Evolutionary conservation across 75 land plant species (phyloP).

Genomic region (Cunninghamia lanceolata): DNA sequence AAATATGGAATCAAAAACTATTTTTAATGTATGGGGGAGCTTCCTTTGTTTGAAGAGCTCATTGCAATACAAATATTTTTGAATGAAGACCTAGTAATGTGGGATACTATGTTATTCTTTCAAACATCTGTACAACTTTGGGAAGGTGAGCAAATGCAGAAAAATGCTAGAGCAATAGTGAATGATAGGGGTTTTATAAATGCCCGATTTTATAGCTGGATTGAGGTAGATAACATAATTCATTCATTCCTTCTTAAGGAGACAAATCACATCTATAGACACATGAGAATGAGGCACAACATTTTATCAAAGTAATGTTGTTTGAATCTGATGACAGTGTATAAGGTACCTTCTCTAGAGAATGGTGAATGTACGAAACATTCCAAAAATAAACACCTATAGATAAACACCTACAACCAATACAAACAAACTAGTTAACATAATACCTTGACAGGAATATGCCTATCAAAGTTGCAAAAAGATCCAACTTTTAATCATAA

Average conservation of each 20-base stretch:
- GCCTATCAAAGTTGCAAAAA: too few relatives aligned
- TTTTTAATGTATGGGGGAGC: conserved; percentile 12
- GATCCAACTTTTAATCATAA: too few relatives aligned
- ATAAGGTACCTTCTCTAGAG: too few relatives aligned
- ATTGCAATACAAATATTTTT: conserved; percentile 10
- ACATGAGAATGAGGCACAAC: too few relatives aligned
- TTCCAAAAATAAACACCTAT: too few relatives aligned
- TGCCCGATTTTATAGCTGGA: conserved; percentile 13
- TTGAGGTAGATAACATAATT: conserved; percentile 2
- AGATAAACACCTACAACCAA: too few relatives aligned
- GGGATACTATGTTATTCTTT: conserved; percentile 7
- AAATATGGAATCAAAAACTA: conserved; percentile 9
- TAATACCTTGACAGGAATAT: too few relatives aligned
- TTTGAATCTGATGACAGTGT: too few relatives aligned
- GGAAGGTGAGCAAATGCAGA: conserved; percentile 6
- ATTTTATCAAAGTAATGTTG: too few relatives aligned
- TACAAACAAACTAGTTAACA: too few relatives aligned
- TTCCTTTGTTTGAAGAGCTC: conserved; percentile 18
- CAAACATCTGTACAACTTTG: conserved; percentile 8
- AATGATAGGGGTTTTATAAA: not conserved
- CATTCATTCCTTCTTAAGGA: conserved; percentile 8
- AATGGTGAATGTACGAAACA: too few relatives aligned
- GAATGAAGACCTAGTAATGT: not conserved
- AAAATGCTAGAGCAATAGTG: not conserved
- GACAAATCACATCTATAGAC: conserved; percentile 6